phyloP scores from a whole-genome alignment of 345 rosid genomes.

The Eucalyptus microcorys region DNA sequence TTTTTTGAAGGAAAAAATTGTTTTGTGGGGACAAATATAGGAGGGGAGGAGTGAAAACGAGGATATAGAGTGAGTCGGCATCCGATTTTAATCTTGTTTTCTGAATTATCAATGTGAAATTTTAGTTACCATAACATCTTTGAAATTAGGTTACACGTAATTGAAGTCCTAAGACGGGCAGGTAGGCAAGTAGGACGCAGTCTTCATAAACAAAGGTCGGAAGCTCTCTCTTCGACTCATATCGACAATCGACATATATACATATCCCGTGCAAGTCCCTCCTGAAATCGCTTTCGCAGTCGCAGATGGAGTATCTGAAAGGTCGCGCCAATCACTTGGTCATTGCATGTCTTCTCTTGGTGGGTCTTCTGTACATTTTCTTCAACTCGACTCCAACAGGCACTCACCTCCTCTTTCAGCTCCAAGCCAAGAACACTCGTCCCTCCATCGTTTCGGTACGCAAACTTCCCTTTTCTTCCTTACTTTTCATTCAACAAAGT shows the following conservation, averaged over 20 bases:
- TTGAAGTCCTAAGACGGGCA: background rate
- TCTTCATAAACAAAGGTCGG: background rate
- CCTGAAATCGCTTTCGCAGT: background rate
- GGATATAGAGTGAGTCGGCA: background rate
- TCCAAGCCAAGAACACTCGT: background rate
- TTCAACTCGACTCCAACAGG: background rate
- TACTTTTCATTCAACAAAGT: background rate
- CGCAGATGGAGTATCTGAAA: background rate
- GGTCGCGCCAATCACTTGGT: background rate
- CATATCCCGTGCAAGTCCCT: background rate
- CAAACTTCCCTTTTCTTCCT: background rate
- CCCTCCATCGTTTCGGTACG: background rate
- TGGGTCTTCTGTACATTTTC: background rate
- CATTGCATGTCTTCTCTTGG: background rate
- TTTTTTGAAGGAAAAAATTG: background rate
- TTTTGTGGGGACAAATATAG: background rate
- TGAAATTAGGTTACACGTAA: background rate
- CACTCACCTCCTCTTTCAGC: background rate
- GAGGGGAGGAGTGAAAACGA: background rate
- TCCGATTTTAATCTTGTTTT: background rate
- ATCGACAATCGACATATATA: background rate
- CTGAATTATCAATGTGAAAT: background rate
- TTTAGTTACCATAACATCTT: background rate
- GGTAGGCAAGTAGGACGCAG: background rate
- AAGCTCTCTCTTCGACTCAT: background rate